Conservation (phyloP, 2,329 filamentous ascomycete species). For the Pseudogymnoascus sp. region DNA sequence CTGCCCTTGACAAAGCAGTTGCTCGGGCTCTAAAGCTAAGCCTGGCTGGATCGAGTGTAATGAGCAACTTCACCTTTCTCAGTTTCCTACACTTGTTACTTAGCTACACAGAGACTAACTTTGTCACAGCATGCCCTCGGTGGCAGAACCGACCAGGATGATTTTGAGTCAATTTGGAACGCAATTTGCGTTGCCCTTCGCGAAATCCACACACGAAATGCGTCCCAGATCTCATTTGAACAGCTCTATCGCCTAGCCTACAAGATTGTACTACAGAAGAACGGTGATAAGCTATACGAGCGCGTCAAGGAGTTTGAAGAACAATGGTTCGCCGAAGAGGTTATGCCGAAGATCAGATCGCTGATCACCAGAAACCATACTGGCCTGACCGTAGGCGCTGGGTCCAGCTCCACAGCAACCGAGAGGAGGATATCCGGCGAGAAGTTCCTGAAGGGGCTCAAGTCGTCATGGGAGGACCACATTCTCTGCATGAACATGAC, state of each 20-base stretch:
- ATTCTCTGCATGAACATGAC: slow-evolving; percentile 93
- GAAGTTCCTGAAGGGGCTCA: slow-evolving; percentile 67
- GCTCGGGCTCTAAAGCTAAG: not conserved
- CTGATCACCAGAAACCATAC: slow-evolving; percentile 63
- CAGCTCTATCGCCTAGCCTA: slow-evolving; percentile 91
- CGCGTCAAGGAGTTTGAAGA: slow-evolving; percentile 73
- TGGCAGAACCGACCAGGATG: slow-evolving; percentile 39
- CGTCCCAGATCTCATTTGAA: slow-evolving; percentile 84
- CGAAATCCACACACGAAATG: slow-evolving; percentile 89
- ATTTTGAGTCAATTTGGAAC: slow-evolving; percentile 81
- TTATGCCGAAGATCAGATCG: slow-evolving; percentile 60
- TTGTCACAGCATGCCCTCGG: not conserved
- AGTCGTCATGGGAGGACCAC: slow-evolving; percentile 78
- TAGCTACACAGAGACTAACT: not conserved
- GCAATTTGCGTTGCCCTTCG: slow-evolving; percentile 66
- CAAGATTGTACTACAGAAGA: slow-evolving; percentile 83
- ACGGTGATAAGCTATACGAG: slow-evolving; percentile 72
- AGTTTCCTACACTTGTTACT: not conserved
- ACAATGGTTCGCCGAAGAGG: slow-evolving; percentile 66
- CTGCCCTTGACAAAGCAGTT: not conserved
- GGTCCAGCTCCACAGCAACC: slow-evolving; percentile 54
- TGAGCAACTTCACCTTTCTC: too few species aligned
- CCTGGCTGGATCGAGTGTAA: not conserved
- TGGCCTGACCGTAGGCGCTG: slow-evolving; percentile 45
- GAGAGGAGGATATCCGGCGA: slow-evolving; percentile 76